Conservation (phyloP, 2,329 filamentous ascomycete genomes). For the Neophaeococcomyces aloes region DNA sequence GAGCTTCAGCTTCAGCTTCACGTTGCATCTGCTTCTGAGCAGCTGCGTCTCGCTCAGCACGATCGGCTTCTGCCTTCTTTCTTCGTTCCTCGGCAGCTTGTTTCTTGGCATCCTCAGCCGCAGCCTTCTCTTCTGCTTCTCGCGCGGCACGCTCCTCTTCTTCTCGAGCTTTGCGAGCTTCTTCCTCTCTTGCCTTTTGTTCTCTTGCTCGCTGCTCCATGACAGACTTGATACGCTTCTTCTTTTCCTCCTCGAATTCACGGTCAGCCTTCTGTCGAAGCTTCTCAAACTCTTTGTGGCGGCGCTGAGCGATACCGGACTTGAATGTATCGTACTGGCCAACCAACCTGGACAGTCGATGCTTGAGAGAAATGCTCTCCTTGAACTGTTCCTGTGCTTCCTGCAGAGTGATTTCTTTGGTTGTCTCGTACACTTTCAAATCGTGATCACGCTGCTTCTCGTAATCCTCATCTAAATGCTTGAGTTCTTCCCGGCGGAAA, state of each 20-base stretch:
- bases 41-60: slow-evolving; percentile 53
- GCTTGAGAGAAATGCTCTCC: slow-evolving; percentile 85
- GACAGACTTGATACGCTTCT: slow-evolving; percentile 74
- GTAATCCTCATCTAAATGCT: slow-evolving; percentile 82
- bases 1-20: slow-evolving; percentile 78
- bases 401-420: slow-evolving; percentile 64
- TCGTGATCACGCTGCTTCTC: slow-evolving; percentile 71
- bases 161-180: slow-evolving; percentile 65
- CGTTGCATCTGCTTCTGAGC: slow-evolving; percentile 61
- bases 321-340: slow-evolving; percentile 77
- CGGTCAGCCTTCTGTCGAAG: slow-evolving; percentile 82
- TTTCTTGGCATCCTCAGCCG: slow-evolving; percentile 69
- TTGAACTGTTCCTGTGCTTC: slow-evolving; percentile 82
- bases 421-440: slow-evolving; percentile 65
- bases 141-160: slow-evolving; percentile 70
- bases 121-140: slow-evolving; percentile 78
- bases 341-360: slow-evolving; percentile 76
- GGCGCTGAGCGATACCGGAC: slow-evolving; percentile 69
- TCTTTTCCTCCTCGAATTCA: slow-evolving; percentile 86
- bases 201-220: slow-evolving; percentile 73
- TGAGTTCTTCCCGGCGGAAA: slow-evolving; percentile 87
- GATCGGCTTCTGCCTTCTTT: slow-evolving; percentile 47
- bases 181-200: slow-evolving; percentile 73
- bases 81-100: slow-evolving; percentile 63
- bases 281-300: slow-evolving; percentile 92